phyloP scores from a whole-genome alignment of 2,329 filamentous ascomycete species.

The Pseudocercospora cruenta region DNA sequence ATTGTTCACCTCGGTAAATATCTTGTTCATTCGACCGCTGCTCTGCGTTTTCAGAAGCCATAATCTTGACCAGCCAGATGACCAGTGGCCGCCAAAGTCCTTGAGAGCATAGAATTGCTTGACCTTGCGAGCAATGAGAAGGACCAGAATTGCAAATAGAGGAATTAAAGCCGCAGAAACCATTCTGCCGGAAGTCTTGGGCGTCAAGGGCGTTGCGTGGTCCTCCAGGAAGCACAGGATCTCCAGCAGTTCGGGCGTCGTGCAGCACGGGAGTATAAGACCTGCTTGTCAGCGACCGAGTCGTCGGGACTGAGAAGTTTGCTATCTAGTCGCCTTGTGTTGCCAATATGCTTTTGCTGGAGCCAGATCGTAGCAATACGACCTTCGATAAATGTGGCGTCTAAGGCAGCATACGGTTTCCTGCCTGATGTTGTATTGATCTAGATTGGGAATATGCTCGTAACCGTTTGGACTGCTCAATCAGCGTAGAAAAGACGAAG shows the following conservation, averaged over 20 bases:
- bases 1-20: slow-evolving; percentile 42
- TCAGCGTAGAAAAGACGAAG: neutral
- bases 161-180: slow-evolving; percentile 28
- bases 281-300: slow-evolving; percentile 20
- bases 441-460: neutral
- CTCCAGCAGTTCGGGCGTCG: slow-evolving; percentile 26
- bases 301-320: slow-evolving; percentile 19
- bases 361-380: slow-evolving; percentile 5
- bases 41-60: slow-evolving; percentile 43
- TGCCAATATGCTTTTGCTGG: slow-evolving; percentile 13
- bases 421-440: neutral
- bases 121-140: slow-evolving; percentile 29
- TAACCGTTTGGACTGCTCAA: neutral
- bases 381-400: neutral
- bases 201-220: slow-evolving; percentile 13
- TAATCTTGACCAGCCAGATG: slow-evolving; percentile 42
- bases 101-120: slow-evolving; percentile 39
- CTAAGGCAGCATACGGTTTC: neutral
- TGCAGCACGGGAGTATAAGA: slow-evolving; percentile 25
- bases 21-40: slow-evolving; percentile 44
- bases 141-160: slow-evolving; percentile 26
- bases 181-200: slow-evolving; percentile 28
- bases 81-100: slow-evolving; percentile 45
- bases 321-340: slow-evolving; percentile 23
- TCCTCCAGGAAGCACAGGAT: slow-evolving; percentile 1